These are phyloP conservation scores for Marsdenia floribunda DNA, from an alignment of 257 asterid genomes.

Conservation along the genomic window DNA sequence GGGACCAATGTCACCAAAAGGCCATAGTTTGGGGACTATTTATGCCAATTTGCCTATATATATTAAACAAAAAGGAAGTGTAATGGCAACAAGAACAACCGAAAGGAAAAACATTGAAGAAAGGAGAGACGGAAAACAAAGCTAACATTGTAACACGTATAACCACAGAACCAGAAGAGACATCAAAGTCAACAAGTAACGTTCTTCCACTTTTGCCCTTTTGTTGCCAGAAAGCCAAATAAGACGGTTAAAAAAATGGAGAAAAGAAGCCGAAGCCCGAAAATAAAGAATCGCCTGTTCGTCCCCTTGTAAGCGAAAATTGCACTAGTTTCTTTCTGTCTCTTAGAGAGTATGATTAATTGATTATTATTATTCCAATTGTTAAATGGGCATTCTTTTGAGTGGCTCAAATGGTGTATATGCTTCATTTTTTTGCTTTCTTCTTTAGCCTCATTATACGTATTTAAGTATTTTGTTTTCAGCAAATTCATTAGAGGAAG, in stretches of 20 bases:
- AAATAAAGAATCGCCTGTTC: slow-evolving; percentile 9
- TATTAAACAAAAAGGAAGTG: background rate
- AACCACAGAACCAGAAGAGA: background rate
- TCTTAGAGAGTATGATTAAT: background rate
- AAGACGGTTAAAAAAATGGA: slow-evolving; percentile 9
- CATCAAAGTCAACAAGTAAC: slow-evolving; percentile 18
- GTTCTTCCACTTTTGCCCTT: slow-evolving; percentile 23
- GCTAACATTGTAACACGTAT: background rate
- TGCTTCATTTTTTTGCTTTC: background rate
- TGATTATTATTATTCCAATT: background rate
- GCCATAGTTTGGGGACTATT: no score
- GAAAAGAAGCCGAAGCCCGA: background rate
- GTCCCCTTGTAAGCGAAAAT: background rate
- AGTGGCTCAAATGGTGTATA: slow-evolving; percentile 6
- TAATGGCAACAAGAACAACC: background rate
- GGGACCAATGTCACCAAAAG: no score
- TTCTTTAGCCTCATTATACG: slow-evolving; percentile 8
- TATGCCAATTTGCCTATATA: no score
- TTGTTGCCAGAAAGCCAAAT: slow-evolving; percentile 9
- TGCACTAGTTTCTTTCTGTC: background rate
- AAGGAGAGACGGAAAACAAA: background rate
- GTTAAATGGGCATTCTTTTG: background rate
- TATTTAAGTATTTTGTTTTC: slow-evolving; percentile 9
- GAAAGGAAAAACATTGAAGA: background rate
- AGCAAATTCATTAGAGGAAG: slow-evolving; percentile 14